Base-by-base conservation (phyloP, 345 rosid species). In the Brassica napus region DNA sequence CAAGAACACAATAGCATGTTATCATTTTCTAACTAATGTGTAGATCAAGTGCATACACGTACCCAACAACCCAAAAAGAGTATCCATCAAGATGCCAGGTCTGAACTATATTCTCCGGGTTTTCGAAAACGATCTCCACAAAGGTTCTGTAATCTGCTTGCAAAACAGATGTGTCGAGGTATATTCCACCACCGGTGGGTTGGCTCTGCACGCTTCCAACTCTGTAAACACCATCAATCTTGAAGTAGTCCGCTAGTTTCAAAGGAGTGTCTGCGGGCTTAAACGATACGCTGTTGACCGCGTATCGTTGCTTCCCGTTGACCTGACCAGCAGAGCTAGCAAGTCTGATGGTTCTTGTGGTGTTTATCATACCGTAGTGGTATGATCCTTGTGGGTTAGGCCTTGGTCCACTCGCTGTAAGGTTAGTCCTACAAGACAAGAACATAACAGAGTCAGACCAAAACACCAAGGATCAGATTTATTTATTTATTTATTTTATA, bases 381-480 rank as follows among this genome's bases (percentile, higher is more conserved):
- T 95, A 95, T 1, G 99, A 93, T 16, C 99, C 99, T 77, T 95
- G 99, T 14, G 99, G 99, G 76, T 95, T 95, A 3, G 99, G 99
- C 80, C 99, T 91, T 61, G 99, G 99, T 74, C 99, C 99, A 49
- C 99, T 95, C 7, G 99, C 98, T 7, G 97, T 86, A 31, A 95
- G 94, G 78, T 95, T 93, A 74, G 96, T 89, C 90, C 99, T 93
- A 89, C 1, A 55, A 69, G 0, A 44, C 30, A 70, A 23, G 47
- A 74, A 61, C 69, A 81, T 15, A 47, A 60, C 59, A 49, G 54
- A 16, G 60, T 49, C 12, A 79, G 47, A 44, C 5, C 5, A 74
- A 74, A 31, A 30, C 14, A 5, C 28, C 28, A 60, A 28, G 21
- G 16, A 18, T 12, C 31, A 12, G 23, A 34, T 14, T n/a, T 42